Evolutionary conservation across 1,284 basidiomycete genomes (phyloP).

Genomic region (Puccinia sorghi): DNA sequence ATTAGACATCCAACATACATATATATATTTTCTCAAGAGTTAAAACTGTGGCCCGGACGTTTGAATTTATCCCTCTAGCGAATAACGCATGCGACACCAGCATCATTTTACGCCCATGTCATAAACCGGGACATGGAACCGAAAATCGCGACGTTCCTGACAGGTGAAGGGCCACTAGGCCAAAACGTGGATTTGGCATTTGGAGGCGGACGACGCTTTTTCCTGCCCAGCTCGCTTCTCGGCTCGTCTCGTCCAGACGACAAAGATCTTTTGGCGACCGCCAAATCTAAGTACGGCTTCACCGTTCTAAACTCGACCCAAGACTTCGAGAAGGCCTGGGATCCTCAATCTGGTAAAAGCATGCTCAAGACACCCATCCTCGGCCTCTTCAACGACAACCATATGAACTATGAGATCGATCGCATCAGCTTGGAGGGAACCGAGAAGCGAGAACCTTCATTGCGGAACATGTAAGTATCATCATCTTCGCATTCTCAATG

Average conservation of each 20-base stretch:
- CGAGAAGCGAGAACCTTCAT: constrained; percentile 51
- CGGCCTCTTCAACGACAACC: constrained; percentile 52
- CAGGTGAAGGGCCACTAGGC: constrained; percentile 52
- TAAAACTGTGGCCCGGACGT: background rate
- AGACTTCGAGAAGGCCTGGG: constrained; percentile 43
- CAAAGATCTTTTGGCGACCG: constrained; percentile 55
- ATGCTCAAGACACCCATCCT: constrained; percentile 42
- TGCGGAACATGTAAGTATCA: constrained; percentile 52
- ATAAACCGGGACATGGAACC: constrained; percentile 54
- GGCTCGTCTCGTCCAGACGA: constrained; percentile 57
- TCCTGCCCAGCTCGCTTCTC: constrained; percentile 56
- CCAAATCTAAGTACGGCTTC: constrained; percentile 52
- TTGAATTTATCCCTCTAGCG: constrained; percentile 50
- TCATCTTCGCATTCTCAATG: background rate
- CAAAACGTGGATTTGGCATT: constrained; percentile 58
- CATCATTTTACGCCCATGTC: constrained; percentile 58
- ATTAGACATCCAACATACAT: background rate
- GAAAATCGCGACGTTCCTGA: constrained; percentile 53
- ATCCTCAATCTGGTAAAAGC: constrained; percentile 18
- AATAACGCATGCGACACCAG: constrained; percentile 58
- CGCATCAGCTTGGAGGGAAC: constrained; percentile 41
- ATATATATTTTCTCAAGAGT: background rate
- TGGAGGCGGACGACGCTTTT: constrained; percentile 59
- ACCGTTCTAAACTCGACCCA: constrained; percentile 50
- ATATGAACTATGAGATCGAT: constrained; percentile 54